A percentile compares a stretch with the other conserved stretches of the same genome.
These are phyloP conservation scores for Cordyceps javanica DNA, from an alignment of 2,329 filamentous ascomycete genomes.

Conservation along the genomic window DNA sequence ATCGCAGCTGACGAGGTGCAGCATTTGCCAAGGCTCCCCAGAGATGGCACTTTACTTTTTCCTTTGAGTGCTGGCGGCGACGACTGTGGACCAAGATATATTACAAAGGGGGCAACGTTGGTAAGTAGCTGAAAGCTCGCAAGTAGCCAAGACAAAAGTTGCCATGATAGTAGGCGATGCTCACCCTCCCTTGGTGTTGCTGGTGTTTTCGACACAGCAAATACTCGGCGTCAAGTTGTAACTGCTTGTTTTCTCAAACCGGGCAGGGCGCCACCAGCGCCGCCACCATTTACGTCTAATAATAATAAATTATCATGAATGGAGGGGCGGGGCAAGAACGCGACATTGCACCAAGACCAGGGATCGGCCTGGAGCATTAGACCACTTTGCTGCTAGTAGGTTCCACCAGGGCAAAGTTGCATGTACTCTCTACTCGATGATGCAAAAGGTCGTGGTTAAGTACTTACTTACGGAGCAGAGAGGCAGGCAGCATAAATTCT, in stretches of 20 bases:
- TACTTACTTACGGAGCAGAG: no score
- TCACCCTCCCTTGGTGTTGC: no score
- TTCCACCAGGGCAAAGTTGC: not conserved
- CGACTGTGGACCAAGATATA: no score
- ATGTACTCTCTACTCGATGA: not conserved
- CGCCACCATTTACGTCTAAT: not conserved
- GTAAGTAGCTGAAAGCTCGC: no score
- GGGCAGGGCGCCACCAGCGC: conserved; percentile 4
- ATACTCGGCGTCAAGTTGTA: not conserved
- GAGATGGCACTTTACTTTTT: not conserved
- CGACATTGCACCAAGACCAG: not conserved
- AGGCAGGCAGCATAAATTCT: not conserved
- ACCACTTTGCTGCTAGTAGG: not conserved
- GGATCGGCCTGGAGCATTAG: not conserved
- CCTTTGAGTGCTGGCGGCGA: no score
- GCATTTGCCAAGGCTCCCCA: not conserved
- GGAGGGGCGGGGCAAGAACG: not conserved
- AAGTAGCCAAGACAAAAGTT: no score
- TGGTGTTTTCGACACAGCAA: not conserved
- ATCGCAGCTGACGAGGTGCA: not conserved
- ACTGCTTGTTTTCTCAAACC: not conserved
- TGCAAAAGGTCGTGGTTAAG: not conserved
- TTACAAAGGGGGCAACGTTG: not conserved
- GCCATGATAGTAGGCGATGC: not conserved
- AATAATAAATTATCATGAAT: not conserved